Percentiles rank a stretch among this genome's conserved stretches.
Conservation (phyloP, 768 basidiomycete genomes). For the Kwoniella sp. region DNA sequence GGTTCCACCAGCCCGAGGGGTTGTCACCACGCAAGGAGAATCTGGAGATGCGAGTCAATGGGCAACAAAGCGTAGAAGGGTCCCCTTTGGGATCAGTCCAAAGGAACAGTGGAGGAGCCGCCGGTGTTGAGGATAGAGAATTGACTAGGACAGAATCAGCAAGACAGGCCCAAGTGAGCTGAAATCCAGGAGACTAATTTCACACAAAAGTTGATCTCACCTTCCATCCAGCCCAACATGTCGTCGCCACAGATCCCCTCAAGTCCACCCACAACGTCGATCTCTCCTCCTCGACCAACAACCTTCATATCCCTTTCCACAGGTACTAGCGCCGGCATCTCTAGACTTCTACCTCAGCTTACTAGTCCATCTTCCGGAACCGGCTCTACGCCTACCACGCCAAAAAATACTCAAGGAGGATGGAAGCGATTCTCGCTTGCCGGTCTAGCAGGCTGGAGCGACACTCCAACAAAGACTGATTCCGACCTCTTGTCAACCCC, state of each 20-base stretch:
- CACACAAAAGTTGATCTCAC: too few species aligned
- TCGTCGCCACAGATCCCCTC: neutral
- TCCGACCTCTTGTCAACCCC: neutral
- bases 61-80: too few species aligned
- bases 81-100: too few species aligned
- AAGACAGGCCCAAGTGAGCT: too few species aligned
- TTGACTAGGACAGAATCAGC: too few species aligned
- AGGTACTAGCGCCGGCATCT: conserved; percentile 38
- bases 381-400: conserved; percentile 13
- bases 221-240: neutral
- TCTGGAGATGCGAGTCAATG: neutral
- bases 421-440: conserved; percentile 48
- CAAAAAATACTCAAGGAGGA: conserved; percentile 16
- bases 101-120: too few species aligned
- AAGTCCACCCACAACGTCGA: conserved; percentile 3
- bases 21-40: neutral
- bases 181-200: too few species aligned
- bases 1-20: neutral
- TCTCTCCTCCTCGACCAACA: conserved; percentile 12
- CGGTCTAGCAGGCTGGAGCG: conserved; percentile 42
- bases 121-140: too few species aligned
- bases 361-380: conserved; percentile 12
- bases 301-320: conserved; percentile 35
- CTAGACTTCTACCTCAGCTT: conserved; percentile 63
- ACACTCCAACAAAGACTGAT: neutral